Evolutionary conservation across 768 basidiomycete species (phyloP), one percentile per base, ranked within the genome.

Genomic region (Termitomyces sp.): DNA sequence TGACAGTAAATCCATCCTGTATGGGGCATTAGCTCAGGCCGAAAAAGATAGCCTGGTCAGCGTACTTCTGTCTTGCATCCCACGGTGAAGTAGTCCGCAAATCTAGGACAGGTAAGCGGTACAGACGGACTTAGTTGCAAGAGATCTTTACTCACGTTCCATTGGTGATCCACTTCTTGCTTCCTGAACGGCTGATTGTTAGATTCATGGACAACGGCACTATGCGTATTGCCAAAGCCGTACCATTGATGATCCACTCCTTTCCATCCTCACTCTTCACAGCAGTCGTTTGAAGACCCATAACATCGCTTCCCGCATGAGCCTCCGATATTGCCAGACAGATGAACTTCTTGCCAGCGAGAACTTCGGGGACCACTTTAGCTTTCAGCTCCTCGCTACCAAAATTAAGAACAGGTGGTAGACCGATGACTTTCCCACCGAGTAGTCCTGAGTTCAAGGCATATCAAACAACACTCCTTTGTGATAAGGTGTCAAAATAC

Each of bases 371-470:
- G 11, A 88, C 71, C 40, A 87, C 69, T 63, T 74, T 77, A 26
- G 77, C 75, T 62, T 77, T 80, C 47, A 83, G 68, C 62, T 84
- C 83, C 14, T 82, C 79, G 40, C 79, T 80, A 10, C 84, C 93
- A 61, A 93, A 96, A 74, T 96, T 93, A 54, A 94, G 76, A n/a
- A 94, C 83, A 0, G 93, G 92, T 3, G 92, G 91, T 7, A 93
- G 76, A 42, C 91, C 91, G 54, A 94, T 93, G 63, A 93, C 88
- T 64, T 82, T 84, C 41, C 92, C 91, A 30, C 83, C 83, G 50
- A 88, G 75, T 51, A 92, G 75, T 62, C 84, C 70, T 81, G 49
- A 15, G n/a, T n/a, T 15, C 17, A 54, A 60, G n/a, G 26, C 3
- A 68, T 56, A 63, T 64, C 65, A 38, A 67, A 43, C 15, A 45